These are phyloP conservation scores for Inga laurina DNA, from an alignment of 306 rosid species.

Conservation along the genomic window DNA sequence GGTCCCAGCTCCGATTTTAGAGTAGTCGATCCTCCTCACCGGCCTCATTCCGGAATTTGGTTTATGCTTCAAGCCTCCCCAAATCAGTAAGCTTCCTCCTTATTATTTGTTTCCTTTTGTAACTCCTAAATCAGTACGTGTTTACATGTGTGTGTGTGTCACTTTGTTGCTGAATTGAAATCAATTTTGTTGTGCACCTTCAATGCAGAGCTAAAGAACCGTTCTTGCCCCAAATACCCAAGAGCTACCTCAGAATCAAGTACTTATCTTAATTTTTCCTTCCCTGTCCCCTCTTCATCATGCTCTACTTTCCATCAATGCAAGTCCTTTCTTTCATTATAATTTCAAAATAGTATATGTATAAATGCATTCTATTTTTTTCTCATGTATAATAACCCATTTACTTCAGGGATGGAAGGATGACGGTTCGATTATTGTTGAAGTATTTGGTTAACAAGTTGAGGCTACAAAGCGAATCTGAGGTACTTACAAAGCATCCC, in stretches of 20 bases:
- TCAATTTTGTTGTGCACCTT: slow-evolving; percentile 25
- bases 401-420: slow-evolving; percentile 76
- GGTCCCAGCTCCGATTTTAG: slow-evolving; percentile 71
- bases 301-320: background rate
- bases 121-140: background rate
- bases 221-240: slow-evolving; percentile 86
- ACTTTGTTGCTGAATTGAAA: background rate
- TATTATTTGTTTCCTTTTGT: background rate
- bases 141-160: background rate
- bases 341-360: background rate
- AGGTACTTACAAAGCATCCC: slow-evolving; percentile 59
- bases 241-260: slow-evolving; percentile 95
- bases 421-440: slow-evolving; percentile 85
- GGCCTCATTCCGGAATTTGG: slow-evolving; percentile 97
- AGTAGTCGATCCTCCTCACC: slow-evolving; percentile 80
- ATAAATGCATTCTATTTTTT: background rate
- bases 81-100: slow-evolving; percentile 54
- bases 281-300: background rate
- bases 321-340: background rate
- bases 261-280: slow-evolving; percentile 18
- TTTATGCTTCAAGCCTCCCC: slow-evolving; percentile 89
- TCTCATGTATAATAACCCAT: slow-evolving; percentile 1
- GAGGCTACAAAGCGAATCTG: slow-evolving; percentile 84
- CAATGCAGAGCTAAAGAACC: slow-evolving; percentile 80
- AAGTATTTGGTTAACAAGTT: slow-evolving; percentile 90